Conservation (phyloP, 148 eudicot genomes). For the Chenopodium quinoa region DNA sequence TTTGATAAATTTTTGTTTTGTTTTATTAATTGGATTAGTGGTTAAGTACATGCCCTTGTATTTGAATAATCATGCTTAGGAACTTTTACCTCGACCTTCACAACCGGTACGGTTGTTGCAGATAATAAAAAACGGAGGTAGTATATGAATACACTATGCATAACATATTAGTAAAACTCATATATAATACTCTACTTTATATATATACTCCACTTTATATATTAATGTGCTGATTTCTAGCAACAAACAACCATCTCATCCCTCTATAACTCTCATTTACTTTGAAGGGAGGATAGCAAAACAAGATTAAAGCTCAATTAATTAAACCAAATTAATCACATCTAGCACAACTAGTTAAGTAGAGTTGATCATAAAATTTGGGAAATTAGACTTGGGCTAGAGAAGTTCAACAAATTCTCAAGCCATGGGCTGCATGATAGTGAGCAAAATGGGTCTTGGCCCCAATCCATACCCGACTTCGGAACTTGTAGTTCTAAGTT, state of each 20-base stretch:
- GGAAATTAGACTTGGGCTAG: conserved; percentile 30
- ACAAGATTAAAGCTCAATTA: neutral
- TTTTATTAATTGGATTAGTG: too few species aligned
- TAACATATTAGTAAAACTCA: too few species aligned
- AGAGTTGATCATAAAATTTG: conserved; percentile 19
- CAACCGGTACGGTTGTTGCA: too few species aligned
- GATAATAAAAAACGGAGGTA: too few species aligned
- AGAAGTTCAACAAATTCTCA: conserved; percentile 44
- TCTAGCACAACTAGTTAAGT: conserved; percentile 2
- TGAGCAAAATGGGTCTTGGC: conserved; percentile 51
- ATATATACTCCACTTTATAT: neutral
- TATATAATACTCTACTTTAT: too few species aligned
- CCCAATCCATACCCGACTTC: conserved; percentile 47
- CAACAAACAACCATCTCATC: conserved; percentile 1
- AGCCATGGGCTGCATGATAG: conserved; percentile 70
- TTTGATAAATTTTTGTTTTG: too few species aligned
- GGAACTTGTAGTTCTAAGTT: conserved; percentile 63
- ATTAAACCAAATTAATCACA: neutral
- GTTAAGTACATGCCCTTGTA: too few species aligned
- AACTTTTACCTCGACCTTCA: too few species aligned
- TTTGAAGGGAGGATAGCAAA: neutral
- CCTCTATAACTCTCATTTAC: neutral
- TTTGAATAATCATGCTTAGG: too few species aligned
- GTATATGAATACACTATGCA: too few species aligned
- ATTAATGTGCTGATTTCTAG: neutral